Evolutionary conservation across 2,329 filamentous ascomycete genomes (phyloP).

Genomic region (Penicillium polonicum): DNA sequence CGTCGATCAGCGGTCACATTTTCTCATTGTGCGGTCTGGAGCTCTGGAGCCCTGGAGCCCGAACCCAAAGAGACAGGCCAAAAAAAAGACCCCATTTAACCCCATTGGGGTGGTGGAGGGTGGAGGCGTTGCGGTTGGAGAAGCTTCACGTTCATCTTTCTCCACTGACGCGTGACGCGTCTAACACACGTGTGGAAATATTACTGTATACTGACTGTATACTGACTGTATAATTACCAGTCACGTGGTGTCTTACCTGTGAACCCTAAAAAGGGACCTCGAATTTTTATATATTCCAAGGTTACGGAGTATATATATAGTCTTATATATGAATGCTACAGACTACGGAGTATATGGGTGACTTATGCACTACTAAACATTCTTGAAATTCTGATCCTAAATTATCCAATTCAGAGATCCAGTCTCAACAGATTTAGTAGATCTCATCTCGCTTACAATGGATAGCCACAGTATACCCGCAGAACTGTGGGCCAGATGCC

Average conservation of each 20-base stretch:
- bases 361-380: not conserved
- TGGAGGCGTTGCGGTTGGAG: slow-evolving; percentile 2
- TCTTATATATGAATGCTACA: too few relatives aligned
- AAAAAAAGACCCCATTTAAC: slow-evolving; percentile 3
- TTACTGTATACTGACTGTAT: not conserved
- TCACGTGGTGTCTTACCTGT: not conserved
- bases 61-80: not conserved
- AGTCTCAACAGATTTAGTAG: not conserved
- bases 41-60: not conserved
- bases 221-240: not conserved
- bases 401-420: not conserved
- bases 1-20: slow-evolving; percentile 6
- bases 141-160: slow-evolving; percentile 5
- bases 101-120: not conserved
- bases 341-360: not conserved
- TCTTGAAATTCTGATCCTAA: not conserved
- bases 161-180: slow-evolving; percentile 8
- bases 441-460: slow-evolving; percentile 7
- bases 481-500: not conserved
- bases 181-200: not conserved
- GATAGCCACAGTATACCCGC: not conserved
- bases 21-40: slow-evolving; percentile 18
- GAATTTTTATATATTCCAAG: too few relatives aligned
- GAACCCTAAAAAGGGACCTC: not conserved
- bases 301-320: too few relatives aligned